Evolutionary conservation across 2,329 filamentous ascomycete genomes (phyloP).

Genomic region (Clonostachys solani): DNA sequence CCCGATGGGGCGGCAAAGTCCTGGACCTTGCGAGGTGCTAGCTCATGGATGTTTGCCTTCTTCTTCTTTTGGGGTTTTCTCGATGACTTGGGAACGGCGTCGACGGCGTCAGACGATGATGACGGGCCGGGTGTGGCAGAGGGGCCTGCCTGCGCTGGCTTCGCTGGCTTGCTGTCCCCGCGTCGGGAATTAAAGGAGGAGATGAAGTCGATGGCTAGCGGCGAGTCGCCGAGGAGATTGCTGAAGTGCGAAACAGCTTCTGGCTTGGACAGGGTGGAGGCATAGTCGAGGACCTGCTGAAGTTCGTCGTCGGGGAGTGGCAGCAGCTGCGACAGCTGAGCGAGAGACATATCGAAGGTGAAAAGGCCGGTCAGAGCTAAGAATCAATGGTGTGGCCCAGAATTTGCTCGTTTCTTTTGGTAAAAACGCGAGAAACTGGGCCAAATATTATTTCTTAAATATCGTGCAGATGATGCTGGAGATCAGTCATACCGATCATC

Average conservation of each 20-base stretch:
- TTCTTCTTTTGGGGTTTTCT: conserved; percentile 51
- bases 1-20: conserved; percentile 64
- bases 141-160: neutral
- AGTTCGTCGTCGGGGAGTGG: conserved; percentile 83
- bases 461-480: too few relatives aligned
- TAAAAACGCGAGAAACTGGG: too few relatives aligned
- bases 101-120: conserved; percentile 14
- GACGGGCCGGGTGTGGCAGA: conserved; percentile 6
- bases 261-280: conserved; percentile 68
- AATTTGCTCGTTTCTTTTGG: too few relatives aligned
- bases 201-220: conserved; percentile 72
- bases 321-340: conserved; percentile 74
- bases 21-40: conserved; percentile 52
- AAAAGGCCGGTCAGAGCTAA: too few relatives aligned
- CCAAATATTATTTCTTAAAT: too few relatives aligned
- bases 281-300: conserved; percentile 79
- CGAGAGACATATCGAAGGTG: conserved; percentile 39
- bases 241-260: conserved; percentile 81
- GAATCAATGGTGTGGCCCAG: too few relatives aligned
- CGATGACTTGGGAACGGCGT: conserved; percentile 43
- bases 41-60: conserved; percentile 59
- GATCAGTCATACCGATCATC: too few relatives aligned
- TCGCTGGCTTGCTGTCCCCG: conserved; percentile 28
- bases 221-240: conserved; percentile 82
- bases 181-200: conserved; percentile 73